phyloP scores from a whole-genome alignment of 2,329 filamentous ascomycete genomes.

The Dichotomopilus funicola region DNA sequence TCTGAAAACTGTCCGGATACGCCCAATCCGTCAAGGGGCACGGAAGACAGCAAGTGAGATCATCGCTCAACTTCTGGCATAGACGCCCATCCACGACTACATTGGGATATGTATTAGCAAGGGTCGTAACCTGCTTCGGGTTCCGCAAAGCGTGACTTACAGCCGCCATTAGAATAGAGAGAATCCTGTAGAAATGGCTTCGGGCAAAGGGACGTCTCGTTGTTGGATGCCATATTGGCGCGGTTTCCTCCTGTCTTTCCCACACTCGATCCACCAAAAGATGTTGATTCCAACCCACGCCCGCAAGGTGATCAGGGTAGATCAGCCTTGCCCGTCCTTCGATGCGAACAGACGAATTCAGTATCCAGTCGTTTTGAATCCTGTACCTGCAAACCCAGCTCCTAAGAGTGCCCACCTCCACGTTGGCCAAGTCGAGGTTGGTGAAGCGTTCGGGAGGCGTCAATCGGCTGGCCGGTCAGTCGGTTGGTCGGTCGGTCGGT shows the following conservation, averaged over 20 bases:
- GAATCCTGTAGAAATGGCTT: slow-evolving; percentile 18
- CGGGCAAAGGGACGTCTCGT: slow-evolving; percentile 11
- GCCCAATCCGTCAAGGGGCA: slow-evolving; percentile 81
- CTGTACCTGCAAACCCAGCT: neutral
- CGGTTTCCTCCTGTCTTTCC: neutral
- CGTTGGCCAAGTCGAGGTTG: too few relatives aligned
- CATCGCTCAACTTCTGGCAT: slow-evolving; percentile 40
- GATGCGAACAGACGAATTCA: neutral
- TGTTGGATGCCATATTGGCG: slow-evolving; percentile 10
- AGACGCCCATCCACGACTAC: slow-evolving; percentile 52
- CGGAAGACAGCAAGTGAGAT: slow-evolving; percentile 71
- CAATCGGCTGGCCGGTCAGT: neutral
- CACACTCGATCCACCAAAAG: too few relatives aligned
- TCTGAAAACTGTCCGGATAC: slow-evolving; percentile 53
- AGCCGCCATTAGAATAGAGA: slow-evolving; percentile 20
- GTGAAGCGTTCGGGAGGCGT: too few relatives aligned
- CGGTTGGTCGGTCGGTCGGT: neutral
- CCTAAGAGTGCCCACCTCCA: neutral
- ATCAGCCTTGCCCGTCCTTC: neutral
- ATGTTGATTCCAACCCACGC: too few relatives aligned
- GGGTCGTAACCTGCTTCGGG: neutral
- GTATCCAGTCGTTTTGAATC: neutral
- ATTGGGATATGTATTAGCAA: slow-evolving; percentile 12
- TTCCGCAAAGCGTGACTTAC: slow-evolving; percentile 17
- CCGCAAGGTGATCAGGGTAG: too few relatives aligned